These are phyloP conservation scores for Claviceps sp. DNA, from an alignment of 2,329 filamentous ascomycete species.

Conservation along the genomic window DNA sequence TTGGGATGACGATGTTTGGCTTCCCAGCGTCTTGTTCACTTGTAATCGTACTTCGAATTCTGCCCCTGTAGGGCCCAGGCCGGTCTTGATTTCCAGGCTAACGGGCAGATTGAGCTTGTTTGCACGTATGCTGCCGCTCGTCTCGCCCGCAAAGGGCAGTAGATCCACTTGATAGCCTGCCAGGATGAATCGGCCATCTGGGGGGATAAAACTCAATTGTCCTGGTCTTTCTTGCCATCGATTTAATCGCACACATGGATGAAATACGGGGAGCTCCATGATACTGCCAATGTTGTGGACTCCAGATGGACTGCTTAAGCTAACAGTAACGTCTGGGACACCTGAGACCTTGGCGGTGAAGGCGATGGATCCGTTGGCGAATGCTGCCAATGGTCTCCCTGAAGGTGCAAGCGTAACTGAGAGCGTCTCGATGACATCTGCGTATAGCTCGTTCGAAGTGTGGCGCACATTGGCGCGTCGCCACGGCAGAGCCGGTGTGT, in stretches of 20 bases:
- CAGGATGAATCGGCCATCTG: conserved; percentile 85
- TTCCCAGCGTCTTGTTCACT: conserved; percentile 50
- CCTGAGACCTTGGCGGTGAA: conserved; percentile 94
- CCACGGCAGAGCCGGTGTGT: conserved; percentile 61
- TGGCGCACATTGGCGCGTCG: conserved; percentile 82
- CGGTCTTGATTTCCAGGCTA: conserved; percentile 67
- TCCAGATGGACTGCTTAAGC: conserved; percentile 67
- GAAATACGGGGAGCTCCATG: conserved; percentile 84
- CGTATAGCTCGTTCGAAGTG: conserved; percentile 93
- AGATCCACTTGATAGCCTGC: conserved; percentile 92
- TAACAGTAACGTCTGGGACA: conserved; percentile 77
- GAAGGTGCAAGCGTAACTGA: conserved; percentile 82
- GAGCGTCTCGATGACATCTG: conserved; percentile 85
- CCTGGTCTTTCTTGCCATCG: conserved; percentile 81
- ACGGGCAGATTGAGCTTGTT: conserved; percentile 70
- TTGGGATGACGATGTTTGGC: conserved; percentile 18
- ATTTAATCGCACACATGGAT: conserved; percentile 85
- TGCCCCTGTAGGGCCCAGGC: conserved; percentile 57
- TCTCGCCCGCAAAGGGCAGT: conserved; percentile 53
- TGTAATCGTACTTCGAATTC: conserved; percentile 82
- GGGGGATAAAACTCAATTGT: conserved; percentile 89
- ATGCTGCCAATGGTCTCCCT: conserved; percentile 71
- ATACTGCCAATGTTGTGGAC: conserved; percentile 60
- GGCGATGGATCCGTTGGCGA: conserved; percentile 82
- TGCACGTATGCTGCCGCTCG: conserved; percentile 38